Percentiles rank a stretch among this genome's conserved stretches.
phyloP scores from a whole-genome alignment of 805 yeast genomes.

The Jamesozyma jinghongensis region DNA sequence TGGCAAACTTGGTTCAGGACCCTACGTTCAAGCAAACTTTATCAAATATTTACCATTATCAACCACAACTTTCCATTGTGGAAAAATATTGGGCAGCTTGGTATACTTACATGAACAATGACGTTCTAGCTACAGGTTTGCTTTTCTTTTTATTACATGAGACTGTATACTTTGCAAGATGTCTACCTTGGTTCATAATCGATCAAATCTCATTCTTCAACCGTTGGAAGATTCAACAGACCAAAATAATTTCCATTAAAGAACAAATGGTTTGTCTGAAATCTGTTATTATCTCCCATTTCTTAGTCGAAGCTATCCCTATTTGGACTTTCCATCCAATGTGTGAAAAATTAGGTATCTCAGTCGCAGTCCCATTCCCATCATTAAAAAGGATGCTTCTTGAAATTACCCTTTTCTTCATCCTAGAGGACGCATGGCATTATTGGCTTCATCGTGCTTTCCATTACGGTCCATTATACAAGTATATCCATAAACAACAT shows the following conservation, averaged over 20 bases:
- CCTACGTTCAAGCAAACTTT: slow-evolving; percentile 8
- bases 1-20: slow-evolving; percentile 9
- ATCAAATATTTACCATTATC: slow-evolving; percentile 27
- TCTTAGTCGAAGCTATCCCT: slow-evolving; percentile 84
- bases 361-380: slow-evolving; percentile 76
- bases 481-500: slow-evolving; percentile 87
- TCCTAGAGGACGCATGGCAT: slow-evolving; percentile 88
- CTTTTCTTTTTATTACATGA: slow-evolving; percentile 73
- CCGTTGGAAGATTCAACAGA: slow-evolving; percentile 75
- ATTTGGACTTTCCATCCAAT: slow-evolving; percentile 92
- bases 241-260: slow-evolving; percentile 57
- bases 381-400: slow-evolving; percentile 40
- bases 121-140: slow-evolving; percentile 78
- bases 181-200: slow-evolving; percentile 79
- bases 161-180: slow-evolving; percentile 77
- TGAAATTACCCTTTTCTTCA: slow-evolving; percentile 70
- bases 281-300: slow-evolving; percentile 70
- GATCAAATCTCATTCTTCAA: slow-evolving; percentile 75
- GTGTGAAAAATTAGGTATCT: slow-evolving; percentile 66
- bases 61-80: slow-evolving; percentile 36
- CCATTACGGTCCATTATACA: slow-evolving; percentile 78
- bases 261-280: slow-evolving; percentile 90
- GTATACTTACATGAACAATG: slow-evolving; percentile 73
- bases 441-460: slow-evolving; percentile 83
- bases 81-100: slow-evolving; percentile 80